Base-by-base conservation (phyloP, 768 basidiomycete genomes). In the Mycena capillaripes region DNA sequence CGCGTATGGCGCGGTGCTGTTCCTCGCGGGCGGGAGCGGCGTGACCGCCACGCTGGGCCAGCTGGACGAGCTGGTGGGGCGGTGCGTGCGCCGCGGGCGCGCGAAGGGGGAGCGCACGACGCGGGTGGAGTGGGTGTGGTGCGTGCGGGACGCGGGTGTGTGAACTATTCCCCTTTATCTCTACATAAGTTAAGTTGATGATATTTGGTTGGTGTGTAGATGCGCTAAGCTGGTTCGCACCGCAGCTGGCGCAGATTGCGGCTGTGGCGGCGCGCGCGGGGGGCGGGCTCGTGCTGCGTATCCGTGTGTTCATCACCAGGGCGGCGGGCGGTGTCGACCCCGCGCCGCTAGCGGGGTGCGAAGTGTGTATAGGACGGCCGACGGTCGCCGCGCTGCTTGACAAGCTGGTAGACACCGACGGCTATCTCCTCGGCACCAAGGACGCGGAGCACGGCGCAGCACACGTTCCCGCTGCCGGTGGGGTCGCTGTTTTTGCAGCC, bases 11-110 rank as follows among this genome's bases (percentile, higher is more conserved):
- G 89, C 85, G 19, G 92, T 90, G 21, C 74, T 97, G 11, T 84
- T 97, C 32, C 81, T 97, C 36, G 91, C 95, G 1, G 96, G 96
- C 2, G 96, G 96, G 3, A 91, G 92, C 11, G 96, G 96, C 0
- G 89, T 90, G 52, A 96, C 95, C 2, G 96, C 95, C 78, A 91
- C 91, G 0, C 83, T 97, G 1, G 94, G 93, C 0, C 78, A 95
- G 29, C 83, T 97, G 69, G 96, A 98, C 75, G 95, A 95, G 71
- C 89, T 96, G 57, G 89, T 95, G 14, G 92, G 91, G 6, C 82
- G 91, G 16, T 64, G 62, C 25, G 48, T 53, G 14, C 62, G 32
- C 25, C 2, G 89, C 90, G 67, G 84, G 74, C 81, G 83, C 4
- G 84, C 85, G 12, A 81, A 89, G n/a, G 72, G 68, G 19, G 78